Evolutionary conservation across 2,329 filamentous ascomycete genomes (phyloP).

Genomic region (Alternaria arbusti): DNA sequence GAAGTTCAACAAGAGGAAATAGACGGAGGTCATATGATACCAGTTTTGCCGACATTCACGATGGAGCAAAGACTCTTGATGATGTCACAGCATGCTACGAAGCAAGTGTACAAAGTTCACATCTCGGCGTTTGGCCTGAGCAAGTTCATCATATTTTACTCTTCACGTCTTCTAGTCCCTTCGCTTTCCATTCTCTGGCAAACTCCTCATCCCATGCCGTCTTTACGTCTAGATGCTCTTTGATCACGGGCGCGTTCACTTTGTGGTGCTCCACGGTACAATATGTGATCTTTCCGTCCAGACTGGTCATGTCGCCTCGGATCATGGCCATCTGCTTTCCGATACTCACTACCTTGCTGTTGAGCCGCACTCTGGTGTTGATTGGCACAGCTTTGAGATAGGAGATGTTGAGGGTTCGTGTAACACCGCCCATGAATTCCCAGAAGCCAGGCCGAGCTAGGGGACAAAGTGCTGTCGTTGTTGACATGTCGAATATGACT

Average conservation of each 20-base stretch:
- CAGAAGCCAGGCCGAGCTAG: constrained; percentile 57
- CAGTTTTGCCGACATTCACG: not conserved
- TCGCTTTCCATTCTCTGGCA: constrained; percentile 37
- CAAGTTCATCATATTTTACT: constrained; percentile 25
- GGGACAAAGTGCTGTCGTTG: constrained; percentile 58
- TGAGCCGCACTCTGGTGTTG: constrained; percentile 53
- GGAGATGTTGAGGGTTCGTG: constrained; percentile 58
- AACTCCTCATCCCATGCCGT: constrained; percentile 56
- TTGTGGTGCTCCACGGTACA: constrained; percentile 62
- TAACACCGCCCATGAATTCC: constrained; percentile 61
- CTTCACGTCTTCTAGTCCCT: constrained; percentile 11
- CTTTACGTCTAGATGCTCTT: constrained; percentile 49
- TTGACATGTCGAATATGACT: constrained; percentile 53
- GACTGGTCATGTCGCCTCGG: constrained; percentile 56
- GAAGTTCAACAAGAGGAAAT: constrained; percentile 57
- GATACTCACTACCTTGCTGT: constrained; percentile 53
- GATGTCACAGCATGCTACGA: not conserved
- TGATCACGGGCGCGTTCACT: constrained; percentile 52
- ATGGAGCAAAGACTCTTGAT: not conserved
- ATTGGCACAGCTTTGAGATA: constrained; percentile 59
- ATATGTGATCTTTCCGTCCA: constrained; percentile 57
- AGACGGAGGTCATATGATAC: constrained; percentile 2
- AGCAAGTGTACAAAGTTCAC: constrained; percentile 16
- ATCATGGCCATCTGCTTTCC: constrained; percentile 62
- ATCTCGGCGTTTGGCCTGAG: not conserved